phyloP scores from a whole-genome alignment of 2,329 filamentous ascomycete species.

The Botrytis tulipae region DNA sequence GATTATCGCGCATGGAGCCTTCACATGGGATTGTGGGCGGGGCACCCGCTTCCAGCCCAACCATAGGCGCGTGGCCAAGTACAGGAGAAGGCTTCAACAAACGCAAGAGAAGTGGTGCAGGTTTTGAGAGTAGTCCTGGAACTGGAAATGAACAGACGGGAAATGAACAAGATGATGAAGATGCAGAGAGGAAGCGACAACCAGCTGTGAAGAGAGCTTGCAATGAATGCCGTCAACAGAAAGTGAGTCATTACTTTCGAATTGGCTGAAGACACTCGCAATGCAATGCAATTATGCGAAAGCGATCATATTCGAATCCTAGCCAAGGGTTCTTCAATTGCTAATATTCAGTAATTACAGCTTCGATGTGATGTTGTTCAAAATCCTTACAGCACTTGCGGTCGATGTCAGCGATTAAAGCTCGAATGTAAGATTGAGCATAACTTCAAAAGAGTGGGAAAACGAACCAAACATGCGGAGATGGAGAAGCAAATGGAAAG shows the following conservation, averaged over 20 bases:
- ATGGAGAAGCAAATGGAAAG: slow-evolving; percentile 81
- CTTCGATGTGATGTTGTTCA: slow-evolving; percentile 81
- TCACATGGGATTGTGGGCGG: slow-evolving; percentile 26
- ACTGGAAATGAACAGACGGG: slow-evolving; percentile 53
- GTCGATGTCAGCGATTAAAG: slow-evolving; percentile 74
- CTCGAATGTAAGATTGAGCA: slow-evolving; percentile 84
- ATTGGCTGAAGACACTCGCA: slow-evolving; percentile 1
- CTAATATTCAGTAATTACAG: slow-evolving; percentile 44
- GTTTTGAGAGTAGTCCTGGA: slow-evolving; percentile 60
- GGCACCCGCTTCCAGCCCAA: slow-evolving; percentile 36
- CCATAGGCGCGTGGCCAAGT: slow-evolving; percentile 32
- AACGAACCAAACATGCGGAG: slow-evolving; percentile 78
- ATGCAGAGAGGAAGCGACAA: slow-evolving; percentile 60
- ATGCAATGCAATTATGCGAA: not conserved
- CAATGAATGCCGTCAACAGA: slow-evolving; percentile 83
- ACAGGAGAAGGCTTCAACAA: slow-evolving; percentile 43
- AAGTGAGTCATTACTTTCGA: slow-evolving; percentile 54
- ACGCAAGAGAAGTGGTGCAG: slow-evolving; percentile 56
- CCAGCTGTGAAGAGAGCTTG: slow-evolving; percentile 76
- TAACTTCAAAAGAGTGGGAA: slow-evolving; percentile 82
- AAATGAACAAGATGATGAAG: slow-evolving; percentile 54
- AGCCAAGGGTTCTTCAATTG: slow-evolving; percentile 6
- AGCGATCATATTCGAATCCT: not conserved
- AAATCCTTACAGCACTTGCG: slow-evolving; percentile 75
- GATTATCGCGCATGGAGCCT: slow-evolving; percentile 32